Percentiles rank a stretch among this genome's conserved stretches.
Evolutionary conservation across 441 rosid species (phyloP).

Genomic region (Croton laevigatus): DNA sequence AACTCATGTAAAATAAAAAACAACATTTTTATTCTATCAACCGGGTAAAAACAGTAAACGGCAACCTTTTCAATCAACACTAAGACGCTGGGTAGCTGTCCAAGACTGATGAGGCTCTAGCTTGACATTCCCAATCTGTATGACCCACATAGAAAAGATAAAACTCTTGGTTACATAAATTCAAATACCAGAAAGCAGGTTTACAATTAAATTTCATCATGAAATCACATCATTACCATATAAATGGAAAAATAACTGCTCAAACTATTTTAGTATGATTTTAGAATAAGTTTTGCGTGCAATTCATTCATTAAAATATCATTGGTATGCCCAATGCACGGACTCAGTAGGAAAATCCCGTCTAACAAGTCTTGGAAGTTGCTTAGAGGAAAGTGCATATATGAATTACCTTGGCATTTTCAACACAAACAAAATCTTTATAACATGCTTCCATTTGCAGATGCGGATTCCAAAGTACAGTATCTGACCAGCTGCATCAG

Average conservation of each 20-base stretch:
- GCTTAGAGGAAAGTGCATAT: constrained; percentile 14
- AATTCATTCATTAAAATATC: constrained; percentile 4
- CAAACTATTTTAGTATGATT: constrained; percentile 4
- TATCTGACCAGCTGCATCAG: constrained; percentile 81
- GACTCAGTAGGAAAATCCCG: constrained; percentile 14
- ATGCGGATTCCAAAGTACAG: constrained; percentile 94
- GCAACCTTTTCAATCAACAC: constrained; percentile 38
- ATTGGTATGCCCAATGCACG: constrained; percentile 1
- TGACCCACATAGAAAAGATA: constrained; percentile 17
- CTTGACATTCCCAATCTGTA: constrained; percentile 73
- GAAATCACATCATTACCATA: not conserved
- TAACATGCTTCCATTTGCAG: constrained; percentile 92
- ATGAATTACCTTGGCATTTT: constrained; percentile 77
- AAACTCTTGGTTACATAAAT: not conserved
- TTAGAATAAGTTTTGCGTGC: not conserved
- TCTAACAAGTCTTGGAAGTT: constrained; percentile 8
- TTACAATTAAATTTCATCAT: constrained; percentile 5
- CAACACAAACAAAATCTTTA: constrained; percentile 86
- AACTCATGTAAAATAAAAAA: not conserved
- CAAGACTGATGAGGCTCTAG: constrained; percentile 79
- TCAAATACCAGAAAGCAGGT: not conserved
- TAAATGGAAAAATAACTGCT: not conserved
- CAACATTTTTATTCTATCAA: constrained; percentile 3
- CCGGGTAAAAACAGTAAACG: constrained; percentile 12
- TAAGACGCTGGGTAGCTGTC: constrained; percentile 75